Conservation (phyloP, 169 alveolate species). For the Cryptosporidium bovis region DNA sequence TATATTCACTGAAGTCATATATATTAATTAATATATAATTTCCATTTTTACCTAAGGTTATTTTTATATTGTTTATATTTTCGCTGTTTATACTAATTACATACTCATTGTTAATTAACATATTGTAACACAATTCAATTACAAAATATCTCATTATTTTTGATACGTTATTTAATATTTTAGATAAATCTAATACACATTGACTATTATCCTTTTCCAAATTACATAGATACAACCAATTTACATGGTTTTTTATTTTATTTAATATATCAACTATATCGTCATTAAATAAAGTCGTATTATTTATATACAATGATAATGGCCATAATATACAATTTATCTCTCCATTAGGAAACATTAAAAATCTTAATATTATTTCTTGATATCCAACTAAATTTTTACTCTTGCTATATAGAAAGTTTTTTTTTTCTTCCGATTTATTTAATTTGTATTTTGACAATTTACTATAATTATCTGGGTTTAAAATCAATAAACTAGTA, state of each 20-base stretch:
- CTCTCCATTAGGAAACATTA: slow-evolving; percentile 68
- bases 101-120: too few species aligned
- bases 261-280: slow-evolving; percentile 11
- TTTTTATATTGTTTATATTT: neutral
- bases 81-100: too few species aligned
- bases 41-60: neutral
- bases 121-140: slow-evolving; percentile 20
- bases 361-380: slow-evolving; percentile 42
- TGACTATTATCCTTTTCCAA: slow-evolving; percentile 23
- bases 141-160: slow-evolving; percentile 35
- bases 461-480: neutral
- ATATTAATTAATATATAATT: slow-evolving; percentile 22
- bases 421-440: neutral
- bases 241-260: slow-evolving; percentile 7
- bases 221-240: slow-evolving; percentile 52
- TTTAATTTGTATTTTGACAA: neutral
- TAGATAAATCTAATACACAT: slow-evolving; percentile 33
- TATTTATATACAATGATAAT: slow-evolving; percentile 5
- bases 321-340: slow-evolving; percentile 68
- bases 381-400: neutral
- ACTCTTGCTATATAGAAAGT: neutral
- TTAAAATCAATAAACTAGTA: neutral
- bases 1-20: slow-evolving; percentile 24
- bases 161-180: slow-evolving; percentile 39
- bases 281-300: neutral